Evolutionary conservation across 805 yeast species (phyloP).

Genomic region (Starmerella powellii): DNA sequence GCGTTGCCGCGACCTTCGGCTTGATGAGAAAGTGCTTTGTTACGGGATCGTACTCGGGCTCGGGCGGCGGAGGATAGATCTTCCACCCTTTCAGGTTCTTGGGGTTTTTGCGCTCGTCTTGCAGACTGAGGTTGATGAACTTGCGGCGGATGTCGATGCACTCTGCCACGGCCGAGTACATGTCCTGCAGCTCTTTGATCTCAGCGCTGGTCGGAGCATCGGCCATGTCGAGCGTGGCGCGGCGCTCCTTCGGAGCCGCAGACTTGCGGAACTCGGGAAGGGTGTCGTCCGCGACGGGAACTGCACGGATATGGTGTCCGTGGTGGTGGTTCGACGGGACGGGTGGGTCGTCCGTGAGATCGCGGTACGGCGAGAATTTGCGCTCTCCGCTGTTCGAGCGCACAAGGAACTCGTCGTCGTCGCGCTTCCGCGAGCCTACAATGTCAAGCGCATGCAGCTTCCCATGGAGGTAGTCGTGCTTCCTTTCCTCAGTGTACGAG

Average conservation of each 20-base stretch:
- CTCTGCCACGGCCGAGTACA: conserved; percentile 30
- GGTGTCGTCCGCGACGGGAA: not conserved
- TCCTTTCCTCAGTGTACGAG: conserved; percentile 22
- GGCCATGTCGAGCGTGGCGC: conserved; percentile 20
- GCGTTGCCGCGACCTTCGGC: conserved; percentile 30
- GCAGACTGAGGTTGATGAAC: conserved; percentile 61
- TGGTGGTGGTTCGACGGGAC: conserved; percentile 6
- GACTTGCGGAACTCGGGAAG: conserved; percentile 3
- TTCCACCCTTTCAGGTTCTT: conserved; percentile 63
- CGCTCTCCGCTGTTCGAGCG: not conserved
- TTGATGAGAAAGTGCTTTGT: conserved; percentile 37
- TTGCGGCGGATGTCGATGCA: conserved; percentile 67
- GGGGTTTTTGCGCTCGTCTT: conserved; percentile 68
- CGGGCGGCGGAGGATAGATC: conserved; percentile 88
- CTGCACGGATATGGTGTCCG: not conserved
- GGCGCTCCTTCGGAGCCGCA: conserved; percentile 3
- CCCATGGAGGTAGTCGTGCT: conserved; percentile 18
- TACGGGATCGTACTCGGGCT: conserved; percentile 65
- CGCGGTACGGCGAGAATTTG: conserved; percentile 11
- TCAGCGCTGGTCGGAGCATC: conserved; percentile 28
- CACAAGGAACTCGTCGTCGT: not conserved
- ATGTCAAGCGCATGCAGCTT: conserved; percentile 22
- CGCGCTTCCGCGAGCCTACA: conserved; percentile 4
- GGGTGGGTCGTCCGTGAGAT: conserved; percentile 13
- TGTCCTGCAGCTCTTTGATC: conserved; percentile 28